A percentile compares a stretch with the other conserved stretches of the same genome.
These are phyloP conservation scores for Fusarium dimerum DNA, from an alignment of 2,329 filamentous ascomycete species.

Conservation along the genomic window DNA sequence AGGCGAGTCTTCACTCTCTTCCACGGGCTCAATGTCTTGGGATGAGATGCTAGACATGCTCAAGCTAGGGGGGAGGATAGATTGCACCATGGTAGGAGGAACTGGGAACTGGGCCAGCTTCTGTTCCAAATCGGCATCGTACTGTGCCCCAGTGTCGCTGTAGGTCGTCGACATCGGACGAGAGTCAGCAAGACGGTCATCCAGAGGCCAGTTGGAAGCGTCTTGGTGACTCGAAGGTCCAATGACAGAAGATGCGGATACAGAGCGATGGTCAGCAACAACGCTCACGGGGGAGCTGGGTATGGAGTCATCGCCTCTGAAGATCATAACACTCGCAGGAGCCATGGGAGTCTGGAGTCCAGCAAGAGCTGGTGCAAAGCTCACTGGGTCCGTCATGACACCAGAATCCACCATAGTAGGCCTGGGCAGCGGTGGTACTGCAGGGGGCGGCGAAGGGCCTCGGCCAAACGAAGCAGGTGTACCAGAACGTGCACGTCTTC, in stretches of 20 bases:
- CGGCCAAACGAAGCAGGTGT: conserved; percentile 51
- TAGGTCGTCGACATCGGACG: conserved; percentile 53
- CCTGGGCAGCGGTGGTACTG: conserved; percentile 52
- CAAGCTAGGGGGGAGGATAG: conserved; percentile 38
- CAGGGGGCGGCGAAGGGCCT: conserved; percentile 46
- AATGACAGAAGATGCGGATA: conserved; percentile 45
- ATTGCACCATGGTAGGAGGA: conserved; percentile 47
- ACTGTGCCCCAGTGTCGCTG: conserved; percentile 55
- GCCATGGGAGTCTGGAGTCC: conserved; percentile 10
- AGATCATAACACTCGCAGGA: conserved; percentile 10
- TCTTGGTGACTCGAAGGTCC: conserved; percentile 28
- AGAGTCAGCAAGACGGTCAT: conserved; percentile 31
- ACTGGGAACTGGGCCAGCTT: conserved; percentile 57
- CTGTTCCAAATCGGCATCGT: conserved; percentile 51
- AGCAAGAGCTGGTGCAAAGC: conserved; percentile 30
- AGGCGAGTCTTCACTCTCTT: conserved; percentile 36
- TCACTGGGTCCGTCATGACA: conserved; percentile 62
- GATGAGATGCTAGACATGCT: conserved; percentile 47
- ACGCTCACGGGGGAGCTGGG: conserved; percentile 30
- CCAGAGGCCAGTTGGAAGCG: conserved; percentile 27
- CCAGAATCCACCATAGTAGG: conserved; percentile 60
- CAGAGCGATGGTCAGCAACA: conserved; percentile 36
- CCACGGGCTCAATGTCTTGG: conserved; percentile 45
- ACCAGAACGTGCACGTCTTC: conserved; percentile 46
- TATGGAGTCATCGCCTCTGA: conserved; percentile 16